Evolutionary conservation across 2,329 filamentous ascomycete species (phyloP), one percentile per base, ranked within the genome.

Genomic region (Colletotrichum sidae): DNA sequence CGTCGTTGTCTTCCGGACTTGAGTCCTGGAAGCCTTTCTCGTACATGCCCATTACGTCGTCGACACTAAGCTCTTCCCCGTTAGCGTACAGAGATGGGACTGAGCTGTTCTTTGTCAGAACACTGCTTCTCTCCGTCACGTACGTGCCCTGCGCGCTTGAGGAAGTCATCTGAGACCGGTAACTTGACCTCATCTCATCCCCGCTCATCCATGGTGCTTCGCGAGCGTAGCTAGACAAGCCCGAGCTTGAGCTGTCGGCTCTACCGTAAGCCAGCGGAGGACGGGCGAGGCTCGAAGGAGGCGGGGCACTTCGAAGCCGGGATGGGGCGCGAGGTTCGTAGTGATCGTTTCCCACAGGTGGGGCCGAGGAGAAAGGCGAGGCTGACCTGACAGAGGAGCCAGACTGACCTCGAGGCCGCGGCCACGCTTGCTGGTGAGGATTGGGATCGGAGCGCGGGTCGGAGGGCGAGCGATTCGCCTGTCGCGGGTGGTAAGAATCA

Each of bases 81-180:
- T 72, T 70, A 50, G 70, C 77, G 68, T 82, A 81, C 77, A 84
- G 84, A 67, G 82, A 96, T 79, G 80, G 91, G 57, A 90, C 84
- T 2, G 92, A 94, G 80, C 92, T 96, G 66, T 88, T 88, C 70
- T 92, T 93, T 4, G 93, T 96, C 69, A 90, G 76, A 54, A 96
- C 84, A 73, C 94, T 97, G 76, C 92, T 96, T 67, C 92, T 86
- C 73, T 95, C 92, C 1, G 93, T 96, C n/a, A 90, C 88, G 6
- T 77, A 70, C 2, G 84, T 86, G 33, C 90, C 94, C 38, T 84
- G 84, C 34, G 80, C 79, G 6, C 85, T 85, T 3, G 85, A 87
- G 41, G 80, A 75, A 15, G 85, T 85, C 55, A 84, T 75, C 67
- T 88, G 85, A 12, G 86, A 87, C 60, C 85, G 83, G 70, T 83